Evolutionary conservation across 139 green algal species (phyloP), one percentile per base, ranked within the genome.

Genomic region (Chlorella sp.): DNA sequence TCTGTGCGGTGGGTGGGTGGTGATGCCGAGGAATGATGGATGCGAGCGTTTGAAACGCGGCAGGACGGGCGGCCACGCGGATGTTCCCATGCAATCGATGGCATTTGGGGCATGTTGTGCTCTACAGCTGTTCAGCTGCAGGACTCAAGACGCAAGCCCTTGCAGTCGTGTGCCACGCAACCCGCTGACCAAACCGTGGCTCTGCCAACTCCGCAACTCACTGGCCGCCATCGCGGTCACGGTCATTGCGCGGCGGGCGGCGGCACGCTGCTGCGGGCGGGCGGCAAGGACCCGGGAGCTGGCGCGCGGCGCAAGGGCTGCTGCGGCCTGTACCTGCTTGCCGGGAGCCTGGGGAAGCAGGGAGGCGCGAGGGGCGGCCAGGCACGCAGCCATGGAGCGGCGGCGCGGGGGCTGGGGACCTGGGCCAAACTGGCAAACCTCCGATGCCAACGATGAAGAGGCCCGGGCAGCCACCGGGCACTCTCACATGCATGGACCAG

Each of bases 331-430:
- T 18, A 25, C 44, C 74, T 41, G 44, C 47, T 81, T 81, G 74
- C 23, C 51, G 32, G 57, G 55, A 25, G 74, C 74, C 74, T 70
- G 74, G 56, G 76, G 76, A 62, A 73, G 76, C 62, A 73, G 32
- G 25, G 39, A 39, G n/a, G 60, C 60, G 38, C 36, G 76, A 26
- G 36, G 51, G 51, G 51, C 28, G 60, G 36, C 17, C 36, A 83
- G 38, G 23, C 38, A 63, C 17, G 39, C 38, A 67, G 76, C 76
- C 74, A 81, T 81, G 13, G 51, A 60, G 51, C 12, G 51, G 51
- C 15, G 51, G 51, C 51, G 51, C 12, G 51, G 51, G 44, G 15
- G 11, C 13, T 9, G 9, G 51, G 51, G 51, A 15, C 51, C 51
- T 20, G 15, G 13, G 12, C 51, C 15, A 3, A 21, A 21, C 51